Base-by-base conservation (phyloP, 768 basidiomycete genomes). In the Tulasnella sp. region DNA sequence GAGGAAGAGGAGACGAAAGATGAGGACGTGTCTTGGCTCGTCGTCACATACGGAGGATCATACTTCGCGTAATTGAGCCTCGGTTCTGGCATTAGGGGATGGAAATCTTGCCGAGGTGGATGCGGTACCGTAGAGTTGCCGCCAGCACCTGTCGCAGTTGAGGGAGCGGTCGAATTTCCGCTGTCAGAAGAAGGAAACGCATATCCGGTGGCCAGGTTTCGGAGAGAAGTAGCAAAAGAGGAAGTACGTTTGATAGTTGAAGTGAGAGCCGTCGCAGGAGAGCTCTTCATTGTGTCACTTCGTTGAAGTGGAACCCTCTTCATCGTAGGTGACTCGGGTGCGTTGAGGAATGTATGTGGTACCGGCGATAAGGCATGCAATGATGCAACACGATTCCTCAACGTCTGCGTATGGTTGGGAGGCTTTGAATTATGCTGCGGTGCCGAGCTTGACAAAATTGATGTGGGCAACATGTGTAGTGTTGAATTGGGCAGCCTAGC, bases 21-120 rank as follows among this genome's bases (percentile, higher is more conserved):
- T 4, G 51, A 35, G 10, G 32, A 5, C 22, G 33, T 15, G 20
- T 15, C 29, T 34, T 29, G 29, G 29, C 37, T 70, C 2, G 78
- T 76, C 15, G 55, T 32, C 12, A 34, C 22, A 62, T 88, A 87
- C 0, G 85, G 84, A 0, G 85, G 84, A 3, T 75, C 72, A 57
- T 87, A 88, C 60, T 78, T 75, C 2, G 83, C 83, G 43, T 81
- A 64, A 58, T 83, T 84, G 58, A 85, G 73, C 53, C 84, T 83
- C 9, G 85, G 84, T 9, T 82, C 83, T 0, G 85, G 49, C 7
- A 51, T 42, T 1, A 24, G 28, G 7, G 49, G 39, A 25, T 29
- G 19, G 25, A 42, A 51, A 29, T 51, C 49, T 16, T 31, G 35
- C 22, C 49, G 40, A 15, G 49, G 49, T 16, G 49, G 49, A 24